Percentiles rank a stretch among this genome's conserved stretches.
Conservation (phyloP, 306 rosid genomes). For the Prunus mira region DNA sequence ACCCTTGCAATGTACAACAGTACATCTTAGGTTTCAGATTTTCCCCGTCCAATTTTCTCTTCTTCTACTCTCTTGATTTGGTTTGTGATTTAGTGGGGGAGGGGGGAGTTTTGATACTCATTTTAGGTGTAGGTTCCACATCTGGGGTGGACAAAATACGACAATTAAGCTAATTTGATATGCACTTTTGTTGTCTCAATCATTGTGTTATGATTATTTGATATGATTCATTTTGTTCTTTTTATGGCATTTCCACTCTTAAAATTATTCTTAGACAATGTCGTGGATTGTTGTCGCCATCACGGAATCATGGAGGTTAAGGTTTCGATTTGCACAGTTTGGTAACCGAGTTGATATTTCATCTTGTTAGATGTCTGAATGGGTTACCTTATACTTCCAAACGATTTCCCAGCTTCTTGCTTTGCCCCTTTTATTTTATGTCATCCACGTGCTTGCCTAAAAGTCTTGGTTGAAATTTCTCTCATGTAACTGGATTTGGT, state of each 20-base stretch:
- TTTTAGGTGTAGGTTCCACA: conserved; percentile 10
- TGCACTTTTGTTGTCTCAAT: conserved; percentile 1
- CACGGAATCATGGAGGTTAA: neutral
- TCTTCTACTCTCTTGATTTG: conserved; percentile 6
- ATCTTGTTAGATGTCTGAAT: neutral
- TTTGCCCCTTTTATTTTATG: too few species aligned
- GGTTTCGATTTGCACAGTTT: neutral
- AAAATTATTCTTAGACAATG: neutral
- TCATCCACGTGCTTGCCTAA: too few species aligned
- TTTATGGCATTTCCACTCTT: neutral
- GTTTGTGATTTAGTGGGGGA: conserved; percentile 20
- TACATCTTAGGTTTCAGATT: conserved; percentile 4
- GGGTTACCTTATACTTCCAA: neutral
- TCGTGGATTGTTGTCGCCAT: neutral
- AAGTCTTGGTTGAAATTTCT: too few species aligned
- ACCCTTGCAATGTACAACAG: neutral
- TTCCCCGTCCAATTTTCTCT: neutral
- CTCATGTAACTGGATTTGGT: too few species aligned
- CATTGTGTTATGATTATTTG: neutral
- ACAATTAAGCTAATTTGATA: conserved; percentile 13
- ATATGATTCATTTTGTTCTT: neutral
- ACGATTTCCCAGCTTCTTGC: too few species aligned
- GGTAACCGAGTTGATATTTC: neutral
- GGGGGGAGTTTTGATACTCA: conserved; percentile 10
- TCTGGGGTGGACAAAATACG: conserved; percentile 3